Percentiles rank a stretch among this genome's conserved stretches.
Conservation (phyloP, 345 rosid species). For the Citrus sinensis region DVS_A1.0 CM039169.1:820001-820500, state of each 20-base stretch:
- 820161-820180: constrained; percentile 77
- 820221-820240: constrained; percentile 81
- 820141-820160: constrained; percentile 83
- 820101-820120: constrained; percentile 92
- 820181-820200: constrained; percentile 86
- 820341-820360: constrained; percentile 85
- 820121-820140: constrained; percentile 83
- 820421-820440: constrained; percentile 76
- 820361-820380: constrained; percentile 84
- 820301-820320: constrained; percentile 89
- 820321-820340: constrained; percentile 79
- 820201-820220: constrained; percentile 91
- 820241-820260: constrained; percentile 81
- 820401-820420: constrained; percentile 80
- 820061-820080: constrained; percentile 91
- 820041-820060: constrained; percentile 87
- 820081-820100: constrained; percentile 85
- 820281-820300: constrained; percentile 80
- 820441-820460: constrained; percentile 71
- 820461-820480: constrained; percentile 72
- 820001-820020: constrained; percentile 91
- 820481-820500: constrained; percentile 88
- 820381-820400: constrained; percentile 84
- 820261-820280: constrained; percentile 79
- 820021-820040: constrained; percentile 82